Evolutionary conservation across 2,329 filamentous ascomycete species (phyloP).

Genomic region (Claviceps pazoutovae): DNA sequence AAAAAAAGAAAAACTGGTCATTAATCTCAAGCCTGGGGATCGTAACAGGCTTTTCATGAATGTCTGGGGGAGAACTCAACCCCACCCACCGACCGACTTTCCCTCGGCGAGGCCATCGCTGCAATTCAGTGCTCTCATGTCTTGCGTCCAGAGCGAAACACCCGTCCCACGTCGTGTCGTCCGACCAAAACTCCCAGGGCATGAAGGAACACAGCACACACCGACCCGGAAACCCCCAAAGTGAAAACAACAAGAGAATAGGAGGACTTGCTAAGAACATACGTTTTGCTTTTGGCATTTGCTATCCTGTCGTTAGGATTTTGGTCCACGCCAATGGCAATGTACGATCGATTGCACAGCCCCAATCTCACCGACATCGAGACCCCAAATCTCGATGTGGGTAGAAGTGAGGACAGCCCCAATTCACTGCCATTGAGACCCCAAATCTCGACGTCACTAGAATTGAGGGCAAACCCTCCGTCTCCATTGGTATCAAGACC

Average conservation of each 20-base stretch:
- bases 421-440: too few species aligned
- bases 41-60: constrained; percentile 19
- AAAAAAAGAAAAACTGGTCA: constrained; percentile 4
- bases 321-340: too few species aligned
- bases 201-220: not conserved
- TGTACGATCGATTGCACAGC: too few species aligned
- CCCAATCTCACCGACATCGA: too few species aligned
- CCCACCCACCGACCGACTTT: constrained; percentile 10
- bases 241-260: not conserved
- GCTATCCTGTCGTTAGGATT: too few species aligned
- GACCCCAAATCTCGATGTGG: too few species aligned
- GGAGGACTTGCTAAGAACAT: constrained; percentile 16
- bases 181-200: constrained; percentile 5
- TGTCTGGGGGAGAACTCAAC: too few species aligned
- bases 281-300: not conserved
- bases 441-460: too few species aligned
- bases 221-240: not conserved
- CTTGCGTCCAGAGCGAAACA: constrained; percentile 15
- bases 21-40: constrained; percentile 21
- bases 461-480: too few species aligned
- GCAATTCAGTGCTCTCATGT: constrained; percentile 15
- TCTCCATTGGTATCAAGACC: too few species aligned
- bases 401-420: too few species aligned
- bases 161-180: constrained; percentile 8
- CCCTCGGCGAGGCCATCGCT: constrained; percentile 5